Base-by-base conservation (phyloP, 805 yeast genomes). In the Hanseniaspora lachancei region DNA sequence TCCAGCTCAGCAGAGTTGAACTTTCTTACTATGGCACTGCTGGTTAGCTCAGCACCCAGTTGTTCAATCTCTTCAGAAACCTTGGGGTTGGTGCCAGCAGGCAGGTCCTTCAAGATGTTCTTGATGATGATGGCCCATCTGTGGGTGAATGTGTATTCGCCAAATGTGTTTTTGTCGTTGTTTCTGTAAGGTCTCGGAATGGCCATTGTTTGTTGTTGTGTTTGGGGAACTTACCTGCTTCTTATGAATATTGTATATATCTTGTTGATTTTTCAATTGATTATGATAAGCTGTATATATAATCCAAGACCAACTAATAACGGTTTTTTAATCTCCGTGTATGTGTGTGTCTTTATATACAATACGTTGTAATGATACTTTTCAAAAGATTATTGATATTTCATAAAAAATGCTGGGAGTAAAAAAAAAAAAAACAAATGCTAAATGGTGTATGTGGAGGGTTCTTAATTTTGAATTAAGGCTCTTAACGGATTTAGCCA, bases 81-180 rank as follows among this genome's bases (percentile, higher is more conserved):
- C 59, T n/a, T 38, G 5, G 54, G 16, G 20, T 63, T 32, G 72
- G 63, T 20, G 71, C 65, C n/a, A 63, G 58, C 18, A 46, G 71
- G 60, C 43, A 83, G 70, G 64, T 89, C 97, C 29, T 74, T 77
- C 47, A 86, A 72, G 20, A 82, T 80, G 21, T 82, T 85, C 32
- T 77, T 74, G 48, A 89, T 64, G 60, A 93, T 87, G 55, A 79
- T 80, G 32, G 95, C 91, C 97, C 97, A 93, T 68, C 98, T 81
- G 39, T 74, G 73, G 59, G 79, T 75, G 10, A 86, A 84, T 0
- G 97, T 89, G 38, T 79, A 74, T 64, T 77, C 81, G 10, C 95
- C 97, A 67, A 93, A 93, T 3, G 96, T 86, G 57, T 75, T 77
- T 40, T 73, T 68, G 63, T 88, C 95, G 65, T 77, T 77, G 67